Evolutionary conservation across 768 basidiomycete genomes (phyloP).

Genomic region (Lentinula sp.): DNA sequence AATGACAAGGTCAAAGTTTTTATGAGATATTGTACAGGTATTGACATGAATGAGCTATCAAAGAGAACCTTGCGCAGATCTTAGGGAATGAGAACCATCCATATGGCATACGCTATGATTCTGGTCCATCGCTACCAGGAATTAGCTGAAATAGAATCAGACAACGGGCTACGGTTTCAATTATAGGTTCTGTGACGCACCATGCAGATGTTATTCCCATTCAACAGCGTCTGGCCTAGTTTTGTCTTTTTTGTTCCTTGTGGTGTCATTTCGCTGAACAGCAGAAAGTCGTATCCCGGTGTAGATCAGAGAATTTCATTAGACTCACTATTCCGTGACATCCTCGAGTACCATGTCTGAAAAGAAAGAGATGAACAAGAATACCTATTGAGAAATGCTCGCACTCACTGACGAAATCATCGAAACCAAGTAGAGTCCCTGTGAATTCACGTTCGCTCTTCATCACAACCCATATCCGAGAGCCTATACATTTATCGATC

Average conservation of each 20-base stretch:
- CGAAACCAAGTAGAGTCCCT: conserved; percentile 91
- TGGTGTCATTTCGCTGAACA: conserved; percentile 74
- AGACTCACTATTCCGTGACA: conserved; percentile 87
- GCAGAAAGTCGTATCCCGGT: background rate
- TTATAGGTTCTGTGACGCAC: conserved; percentile 34
- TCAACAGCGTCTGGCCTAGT: conserved; percentile 82
- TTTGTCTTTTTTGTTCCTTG: conserved; percentile 76
- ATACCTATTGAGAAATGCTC: background rate
- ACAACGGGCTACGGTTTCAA: background rate
- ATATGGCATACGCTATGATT: background rate
- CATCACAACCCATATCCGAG: conserved; percentile 97
- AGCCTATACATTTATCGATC: conserved; percentile 96
- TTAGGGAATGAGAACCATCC: background rate
- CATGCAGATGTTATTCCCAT: conserved; percentile 97
- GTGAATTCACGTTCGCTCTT: conserved; percentile 97
- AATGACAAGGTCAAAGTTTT: background rate
- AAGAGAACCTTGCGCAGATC: background rate
- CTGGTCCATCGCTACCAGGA: conserved; percentile 32
- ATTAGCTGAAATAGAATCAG: conserved; percentile 22
- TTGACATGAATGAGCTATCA: background rate
- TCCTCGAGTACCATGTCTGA: conserved; percentile 93
- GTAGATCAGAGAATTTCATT: background rate
- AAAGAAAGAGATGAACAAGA: background rate
- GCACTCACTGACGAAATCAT: conserved; percentile 98
- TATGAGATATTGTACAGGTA: background rate